phyloP scores from a whole-genome alignment of 768 basidiomycete species.

The Amanita molliuscula region DNA sequence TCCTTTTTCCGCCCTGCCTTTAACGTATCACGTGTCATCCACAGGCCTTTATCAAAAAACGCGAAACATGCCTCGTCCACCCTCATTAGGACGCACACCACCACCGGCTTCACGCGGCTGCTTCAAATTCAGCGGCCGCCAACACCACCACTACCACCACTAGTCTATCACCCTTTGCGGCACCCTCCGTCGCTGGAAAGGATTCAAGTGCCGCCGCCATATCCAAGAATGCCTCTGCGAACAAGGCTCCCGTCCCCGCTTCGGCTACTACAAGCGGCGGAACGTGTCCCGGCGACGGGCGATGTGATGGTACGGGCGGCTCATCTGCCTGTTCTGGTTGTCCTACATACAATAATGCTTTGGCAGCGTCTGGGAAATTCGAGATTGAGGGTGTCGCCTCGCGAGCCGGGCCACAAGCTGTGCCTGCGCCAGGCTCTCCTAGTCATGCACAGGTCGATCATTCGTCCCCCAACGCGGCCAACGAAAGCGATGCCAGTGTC shows the following conservation, averaged over 20 bases:
- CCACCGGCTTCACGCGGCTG: constrained; percentile 16
- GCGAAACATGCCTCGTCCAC: constrained; percentile 64
- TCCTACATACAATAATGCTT: constrained; percentile 90
- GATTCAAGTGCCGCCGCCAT: constrained; percentile 13
- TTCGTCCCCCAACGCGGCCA: constrained; percentile 9
- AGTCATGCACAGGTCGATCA: constrained; percentile 5
- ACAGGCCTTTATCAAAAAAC: constrained; percentile 83
- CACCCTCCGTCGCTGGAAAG: constrained; percentile 13
- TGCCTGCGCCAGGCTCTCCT: constrained; percentile 7
- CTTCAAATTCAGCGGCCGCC: constrained; percentile 12
- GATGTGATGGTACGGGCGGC: constrained; percentile 96
- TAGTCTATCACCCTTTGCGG: constrained; percentile 25
- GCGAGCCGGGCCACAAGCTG: constrained; percentile 12
- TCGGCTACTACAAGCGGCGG: constrained; percentile 24
- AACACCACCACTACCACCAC: constrained; percentile 12
- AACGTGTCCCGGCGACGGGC: constrained; percentile 97
- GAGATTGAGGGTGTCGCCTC: constrained; percentile 26
- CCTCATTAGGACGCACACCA: constrained; percentile 38
- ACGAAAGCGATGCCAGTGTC: constrained; percentile 9
- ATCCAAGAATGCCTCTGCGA: constrained; percentile 9
- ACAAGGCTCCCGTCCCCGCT: constrained; percentile 5
- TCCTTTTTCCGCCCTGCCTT: constrained; percentile 6
- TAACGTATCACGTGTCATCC: constrained; percentile 6
- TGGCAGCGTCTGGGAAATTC: constrained; percentile 31
- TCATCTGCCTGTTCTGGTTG: constrained; percentile 90